Percentiles rank a stretch among this genome's conserved stretches.
Evolutionary conservation across 768 basidiomycete genomes (phyloP).

Genomic region (Xerocomus spinulosus): DNA sequence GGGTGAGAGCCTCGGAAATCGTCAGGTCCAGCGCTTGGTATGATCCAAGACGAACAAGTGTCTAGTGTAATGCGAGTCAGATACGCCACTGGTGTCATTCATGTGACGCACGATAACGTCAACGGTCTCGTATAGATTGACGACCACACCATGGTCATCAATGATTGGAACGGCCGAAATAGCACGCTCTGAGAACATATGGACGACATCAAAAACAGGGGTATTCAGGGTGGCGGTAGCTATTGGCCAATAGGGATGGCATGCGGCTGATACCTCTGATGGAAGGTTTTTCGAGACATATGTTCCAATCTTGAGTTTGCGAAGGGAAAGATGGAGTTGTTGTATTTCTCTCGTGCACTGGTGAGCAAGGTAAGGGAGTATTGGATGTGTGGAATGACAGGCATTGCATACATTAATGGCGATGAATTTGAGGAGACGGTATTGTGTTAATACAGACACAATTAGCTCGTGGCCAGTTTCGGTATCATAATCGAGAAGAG

Average conservation of each 20-base stretch:
- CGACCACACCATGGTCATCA: constrained; percentile 85
- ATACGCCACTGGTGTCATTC: neutral
- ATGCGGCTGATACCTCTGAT: constrained; percentile 43
- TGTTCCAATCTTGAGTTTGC: constrained; percentile 88
- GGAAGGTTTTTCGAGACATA: constrained; percentile 63
- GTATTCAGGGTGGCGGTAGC: constrained; percentile 88
- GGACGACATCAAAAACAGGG: constrained; percentile 95
- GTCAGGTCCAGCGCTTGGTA: constrained; percentile 96
- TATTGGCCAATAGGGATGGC: constrained; percentile 82
- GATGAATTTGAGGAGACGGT: constrained; percentile 96
- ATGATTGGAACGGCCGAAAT: constrained; percentile 98
- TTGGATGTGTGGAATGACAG: neutral
- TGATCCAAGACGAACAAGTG: constrained; percentile 87
- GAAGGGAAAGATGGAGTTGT: constrained; percentile 73
- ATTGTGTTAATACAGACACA: constrained; percentile 94
- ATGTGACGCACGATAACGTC: constrained; percentile 78
- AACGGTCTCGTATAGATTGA: constrained; percentile 97
- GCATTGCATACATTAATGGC: constrained; percentile 77
- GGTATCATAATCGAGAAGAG: constrained; percentile 87
- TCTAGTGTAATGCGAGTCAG: constrained; percentile 44
- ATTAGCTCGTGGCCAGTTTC: constrained; percentile 96
- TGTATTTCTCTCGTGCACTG: constrained; percentile 86
- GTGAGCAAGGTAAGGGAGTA: constrained; percentile 7
- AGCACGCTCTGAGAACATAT: constrained; percentile 94
- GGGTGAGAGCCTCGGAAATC: constrained; percentile 85